Conservation (phyloP, 495 filamentous ascomycete genomes). For the Penicillium macrosclerotiorum region DNA sequence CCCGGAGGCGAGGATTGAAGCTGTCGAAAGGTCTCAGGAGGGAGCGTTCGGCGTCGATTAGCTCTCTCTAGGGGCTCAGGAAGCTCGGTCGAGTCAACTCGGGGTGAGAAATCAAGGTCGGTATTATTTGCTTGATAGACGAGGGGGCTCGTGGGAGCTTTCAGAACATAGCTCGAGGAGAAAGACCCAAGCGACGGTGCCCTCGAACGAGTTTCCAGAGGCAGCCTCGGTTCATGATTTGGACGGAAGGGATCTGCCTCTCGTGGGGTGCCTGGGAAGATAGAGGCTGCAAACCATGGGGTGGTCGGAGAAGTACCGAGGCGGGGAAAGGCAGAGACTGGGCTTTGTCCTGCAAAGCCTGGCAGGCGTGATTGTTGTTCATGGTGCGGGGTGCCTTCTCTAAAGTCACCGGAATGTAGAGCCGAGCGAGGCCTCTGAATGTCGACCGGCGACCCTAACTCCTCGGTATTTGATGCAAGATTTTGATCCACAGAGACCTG, state of each 20-base stretch:
- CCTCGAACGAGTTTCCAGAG: constrained; percentile 32
- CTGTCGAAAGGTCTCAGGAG: constrained; percentile 52
- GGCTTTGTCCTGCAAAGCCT: constrained; percentile 18
- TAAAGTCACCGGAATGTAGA: constrained; percentile 87
- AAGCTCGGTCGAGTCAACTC: constrained; percentile 25
- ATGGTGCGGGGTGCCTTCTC: constrained; percentile 49
- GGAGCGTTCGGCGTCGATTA: constrained; percentile 60
- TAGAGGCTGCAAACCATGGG: constrained; percentile 45
- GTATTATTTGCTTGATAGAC: constrained; percentile 88
- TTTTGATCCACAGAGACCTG: constrained; percentile 3
- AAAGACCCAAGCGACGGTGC: constrained; percentile 72
- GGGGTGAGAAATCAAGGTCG: constrained; percentile 66
- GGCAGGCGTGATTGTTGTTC: constrained; percentile 21
- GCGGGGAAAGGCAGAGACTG: constrained; percentile 16
- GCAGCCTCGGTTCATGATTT: constrained; percentile 13
- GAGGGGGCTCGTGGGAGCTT: constrained; percentile 87
- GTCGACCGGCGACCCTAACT: constrained; percentile 43
- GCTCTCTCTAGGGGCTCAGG: constrained; percentile 42
- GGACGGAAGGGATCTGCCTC: constrained; percentile 14
- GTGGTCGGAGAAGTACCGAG: constrained; percentile 47
- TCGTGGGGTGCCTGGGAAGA: constrained; percentile 18
- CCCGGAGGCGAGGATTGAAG: constrained; percentile 36
- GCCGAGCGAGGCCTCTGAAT: constrained; percentile 86
- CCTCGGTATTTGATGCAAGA: constrained; percentile 10
- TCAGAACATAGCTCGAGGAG: constrained; percentile 79